phyloP scores from a whole-genome alignment of 371 early-diverging fungal genomes.

The Capillidium rhysosporum region DNA sequence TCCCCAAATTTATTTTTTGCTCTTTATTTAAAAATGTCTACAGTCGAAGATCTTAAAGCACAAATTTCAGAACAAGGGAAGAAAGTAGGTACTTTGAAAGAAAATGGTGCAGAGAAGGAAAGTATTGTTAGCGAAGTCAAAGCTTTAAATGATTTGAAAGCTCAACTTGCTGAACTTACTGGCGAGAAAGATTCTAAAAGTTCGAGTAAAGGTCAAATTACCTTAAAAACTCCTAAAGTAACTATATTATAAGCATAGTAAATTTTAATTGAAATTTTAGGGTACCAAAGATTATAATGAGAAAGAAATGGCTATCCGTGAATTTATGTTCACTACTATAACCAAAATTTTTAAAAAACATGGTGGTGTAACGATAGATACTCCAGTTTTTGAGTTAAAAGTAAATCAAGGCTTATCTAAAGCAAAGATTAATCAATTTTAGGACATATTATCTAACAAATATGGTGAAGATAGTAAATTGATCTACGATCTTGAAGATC shows the following conservation, averaged over 20 bases:
- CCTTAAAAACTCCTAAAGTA: slow-evolving; percentile 58
- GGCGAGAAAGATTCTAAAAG: slow-evolving; percentile 14
- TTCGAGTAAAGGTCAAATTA: slow-evolving; percentile 20
- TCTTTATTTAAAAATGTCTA: neutral
- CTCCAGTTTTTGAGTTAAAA: slow-evolving; percentile 98
- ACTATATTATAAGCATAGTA: neutral
- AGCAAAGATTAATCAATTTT: neutral
- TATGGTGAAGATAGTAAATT: slow-evolving; percentile 99
- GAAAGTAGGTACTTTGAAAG: slow-evolving; percentile 36
- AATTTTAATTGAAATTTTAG: slow-evolving; percentile 15
- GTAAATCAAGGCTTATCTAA: slow-evolving; percentile 9
- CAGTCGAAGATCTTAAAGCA: slow-evolving; percentile 22
- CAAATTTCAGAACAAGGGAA: slow-evolving; percentile 36
- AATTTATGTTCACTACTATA: slow-evolving; percentile 75
- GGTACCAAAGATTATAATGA: slow-evolving; percentile 95
- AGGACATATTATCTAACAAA: slow-evolving; percentile 93
- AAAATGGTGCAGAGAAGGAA: slow-evolving; percentile 30
- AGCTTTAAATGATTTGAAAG: slow-evolving; percentile 32
- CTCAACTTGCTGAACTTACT: slow-evolving; percentile 25
- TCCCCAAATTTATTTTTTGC: too few species aligned
- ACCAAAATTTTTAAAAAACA: slow-evolving; percentile 79
- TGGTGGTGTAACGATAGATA: slow-evolving; percentile 97
- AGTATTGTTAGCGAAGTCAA: slow-evolving; percentile 32
- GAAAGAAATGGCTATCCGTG: slow-evolving; percentile 87
- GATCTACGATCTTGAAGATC: slow-evolving; percentile 96